These are phyloP conservation scores for Mediolabrus comicus DNA, from an alignment of 108 stramenopile genomes.

Conservation along the genomic window DNA sequence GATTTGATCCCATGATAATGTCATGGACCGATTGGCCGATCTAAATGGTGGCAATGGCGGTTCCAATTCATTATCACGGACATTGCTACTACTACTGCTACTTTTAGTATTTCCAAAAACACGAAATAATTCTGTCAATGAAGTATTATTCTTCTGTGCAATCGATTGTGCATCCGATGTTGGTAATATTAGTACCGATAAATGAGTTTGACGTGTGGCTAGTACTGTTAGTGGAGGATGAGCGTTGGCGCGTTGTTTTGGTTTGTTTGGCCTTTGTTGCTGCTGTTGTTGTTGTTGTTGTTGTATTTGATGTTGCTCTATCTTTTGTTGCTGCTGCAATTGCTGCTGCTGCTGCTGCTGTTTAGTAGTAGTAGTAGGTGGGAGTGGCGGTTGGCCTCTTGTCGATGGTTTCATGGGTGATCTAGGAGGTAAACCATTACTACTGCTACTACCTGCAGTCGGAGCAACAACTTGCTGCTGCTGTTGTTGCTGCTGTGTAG, in stretches of 20 bases:
- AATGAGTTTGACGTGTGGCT: constrained; percentile 65
- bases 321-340: not conserved
- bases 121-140: constrained; percentile 66
- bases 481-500: not conserved
- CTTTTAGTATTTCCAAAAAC: constrained; percentile 36
- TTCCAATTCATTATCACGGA: constrained; percentile 4
- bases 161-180: constrained; percentile 67
- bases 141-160: constrained; percentile 74
- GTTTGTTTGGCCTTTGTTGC: not conserved
- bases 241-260: constrained; percentile 11
- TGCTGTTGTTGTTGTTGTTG: not conserved
- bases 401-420: not conserved
- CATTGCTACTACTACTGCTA: not conserved
- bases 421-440: not conserved
- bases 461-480: too few species aligned
- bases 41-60: constrained; percentile 71
- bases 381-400: not conserved
- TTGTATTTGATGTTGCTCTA: not conserved
- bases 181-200: constrained; percentile 71
- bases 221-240: constrained; percentile 33
- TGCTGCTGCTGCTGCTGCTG: not conserved
- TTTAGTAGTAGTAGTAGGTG: not conserved
- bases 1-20: constrained; percentile 49
- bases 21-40: constrained; percentile 49
- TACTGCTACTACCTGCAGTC: not conserved